Evolutionary conservation across 306 rosid species (phyloP).

Genomic region (Inga oerstediana): DNA sequence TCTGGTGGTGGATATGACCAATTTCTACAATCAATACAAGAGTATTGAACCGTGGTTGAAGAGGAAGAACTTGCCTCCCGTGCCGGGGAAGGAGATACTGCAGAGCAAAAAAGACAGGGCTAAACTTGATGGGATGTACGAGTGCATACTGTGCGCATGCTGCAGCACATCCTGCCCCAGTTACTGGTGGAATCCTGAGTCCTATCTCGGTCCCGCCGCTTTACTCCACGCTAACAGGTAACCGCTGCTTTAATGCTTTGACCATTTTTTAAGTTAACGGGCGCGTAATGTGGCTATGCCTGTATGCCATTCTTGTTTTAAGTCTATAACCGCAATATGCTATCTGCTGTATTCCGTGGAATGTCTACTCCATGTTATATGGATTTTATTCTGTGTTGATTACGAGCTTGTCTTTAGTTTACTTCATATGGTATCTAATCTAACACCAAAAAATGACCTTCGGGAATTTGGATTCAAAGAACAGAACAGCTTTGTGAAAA

Average conservation of each 20-base stretch:
- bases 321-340: not conserved
- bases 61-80: not conserved
- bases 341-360: not conserved
- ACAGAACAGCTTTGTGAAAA: not conserved
- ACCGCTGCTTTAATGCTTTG: not conserved
- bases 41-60: not conserved
- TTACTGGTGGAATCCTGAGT: slow-evolving; percentile 7
- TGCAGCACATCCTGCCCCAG: slow-evolving; percentile 6
- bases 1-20: slow-evolving; percentile 8
- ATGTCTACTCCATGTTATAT: not conserved
- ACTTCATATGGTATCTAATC: not conserved
- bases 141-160: slow-evolving; percentile 8
- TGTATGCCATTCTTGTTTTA: not conserved
- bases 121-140: slow-evolving; percentile 9
- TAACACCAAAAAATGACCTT: too few relatives aligned
- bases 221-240: not conserved
- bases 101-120: not conserved
- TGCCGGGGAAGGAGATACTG: not conserved
- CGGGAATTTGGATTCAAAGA: not conserved
- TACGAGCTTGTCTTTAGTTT: not conserved
- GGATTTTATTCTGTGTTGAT: not conserved
- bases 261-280: not conserved
- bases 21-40: slow-evolving; percentile 2
- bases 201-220: not conserved
- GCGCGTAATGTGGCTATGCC: not conserved